Base-by-base conservation (phyloP, 2,329 filamentous ascomycete genomes). In the Chrysosporium queenslandicum region DNA sequence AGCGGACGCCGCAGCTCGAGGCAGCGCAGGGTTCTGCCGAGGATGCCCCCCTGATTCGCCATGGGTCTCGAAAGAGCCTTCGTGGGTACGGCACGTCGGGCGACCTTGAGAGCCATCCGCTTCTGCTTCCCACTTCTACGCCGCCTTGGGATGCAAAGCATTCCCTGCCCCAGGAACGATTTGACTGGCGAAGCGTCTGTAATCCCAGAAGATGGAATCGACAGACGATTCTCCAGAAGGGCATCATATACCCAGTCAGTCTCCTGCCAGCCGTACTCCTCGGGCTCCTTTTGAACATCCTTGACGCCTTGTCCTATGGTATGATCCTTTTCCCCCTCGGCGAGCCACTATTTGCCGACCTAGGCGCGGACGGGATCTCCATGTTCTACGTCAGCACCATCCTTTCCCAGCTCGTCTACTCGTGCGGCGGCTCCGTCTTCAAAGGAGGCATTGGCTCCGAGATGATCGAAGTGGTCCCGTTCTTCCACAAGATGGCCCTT, bases 331-430 rank as follows among this genome's bases (percentile, higher is more conserved):
- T 98, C 59, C 92, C 92, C 0, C 76, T 98, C 0, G 90, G 91
- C 5, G 85, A 87, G 57, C 81, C 87, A 6, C 78, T 95, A 18
- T 98, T 98, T 66, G 80, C 85, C 25, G 79, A 85, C 56, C 80
- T 97, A 5, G 92, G 91, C 1, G 84, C 91, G 0, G 91, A 95
- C 53, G 92, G 92, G 21, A 95, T 98, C 52, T 95, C 92, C 0
- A 96, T 98, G 70, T 98, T 97, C 72, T 98, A 97, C 67, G 87
- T 98, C 60, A 96, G 90, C 75, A 96, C 90, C 53, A 95, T 98
- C 57, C 79, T 97, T 37, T 86, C 92, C 0, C 92, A 98, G 66
- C 69, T 98, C 48, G 86, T 88, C 14, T 97, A 91, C 66, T 96
- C 91, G 0, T 77, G 78, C 18, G 83, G 82, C 2, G 86, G 88